These are phyloP conservation scores for Mortierella sp. DNA, from an alignment of 371 early-diverging fungal species.

Conservation along the genomic window DNA sequence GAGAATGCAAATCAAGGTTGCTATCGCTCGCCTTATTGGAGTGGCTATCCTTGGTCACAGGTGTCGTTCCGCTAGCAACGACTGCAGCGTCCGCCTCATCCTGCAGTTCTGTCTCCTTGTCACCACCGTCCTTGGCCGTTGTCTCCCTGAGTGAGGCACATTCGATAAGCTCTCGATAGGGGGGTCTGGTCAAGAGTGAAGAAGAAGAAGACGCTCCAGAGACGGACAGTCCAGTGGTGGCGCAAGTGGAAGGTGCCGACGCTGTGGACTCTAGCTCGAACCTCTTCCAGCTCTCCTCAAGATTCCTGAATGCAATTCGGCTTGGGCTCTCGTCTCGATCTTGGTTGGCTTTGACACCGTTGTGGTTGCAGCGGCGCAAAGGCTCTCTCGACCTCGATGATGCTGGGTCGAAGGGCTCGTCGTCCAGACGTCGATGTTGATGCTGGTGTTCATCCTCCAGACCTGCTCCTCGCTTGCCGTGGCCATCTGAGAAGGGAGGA, in stretches of 20 bases:
- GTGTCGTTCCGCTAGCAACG: no score
- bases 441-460: background rate
- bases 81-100: no score
- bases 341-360: background rate
- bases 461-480: background rate
- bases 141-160: constrained; percentile 21
- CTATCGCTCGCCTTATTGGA: background rate
- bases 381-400: background rate
- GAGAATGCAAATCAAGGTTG: background rate
- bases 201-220: constrained; percentile 19
- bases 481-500: constrained; percentile 13
- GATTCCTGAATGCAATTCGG: constrained; percentile 27
- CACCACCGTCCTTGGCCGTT: background rate
- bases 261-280: constrained; percentile 22
- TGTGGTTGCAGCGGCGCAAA: background rate
- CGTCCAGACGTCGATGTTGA: constrained; percentile 2
- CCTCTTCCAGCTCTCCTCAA: constrained; percentile 34
- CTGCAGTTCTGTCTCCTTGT: no score
- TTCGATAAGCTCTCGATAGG: constrained; percentile 37
- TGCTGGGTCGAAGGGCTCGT: background rate
- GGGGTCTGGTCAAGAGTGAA: constrained; percentile 24
- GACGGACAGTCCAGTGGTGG: constrained; percentile 2
- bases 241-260: background rate
- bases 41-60: background rate
- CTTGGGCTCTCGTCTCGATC: constrained; percentile 29